These are phyloP conservation scores for Hansenula lynferdii DNA, from an alignment of 1,139 yeast genomes.

Conservation along the genomic window DNA sequence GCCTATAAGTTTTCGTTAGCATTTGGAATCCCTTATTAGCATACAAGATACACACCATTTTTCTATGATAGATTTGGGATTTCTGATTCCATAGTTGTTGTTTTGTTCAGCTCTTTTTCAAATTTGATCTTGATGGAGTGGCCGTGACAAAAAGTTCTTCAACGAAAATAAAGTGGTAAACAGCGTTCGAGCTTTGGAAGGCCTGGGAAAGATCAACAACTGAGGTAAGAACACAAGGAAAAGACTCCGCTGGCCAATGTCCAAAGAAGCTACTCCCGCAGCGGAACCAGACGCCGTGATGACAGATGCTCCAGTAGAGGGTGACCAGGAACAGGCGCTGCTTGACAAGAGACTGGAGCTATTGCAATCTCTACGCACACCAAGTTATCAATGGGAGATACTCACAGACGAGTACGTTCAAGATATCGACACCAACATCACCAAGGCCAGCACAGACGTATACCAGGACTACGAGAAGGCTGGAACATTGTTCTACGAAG, in stretches of 20 bases:
- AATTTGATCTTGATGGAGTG: background rate
- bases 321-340: background rate
- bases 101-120: too few species aligned
- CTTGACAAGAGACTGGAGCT: slow-evolving; percentile 2
- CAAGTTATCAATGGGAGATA: slow-evolving; percentile 10
- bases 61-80: background rate
- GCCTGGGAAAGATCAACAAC: too few species aligned
- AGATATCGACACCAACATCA: slow-evolving; percentile 3
- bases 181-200: too few species aligned
- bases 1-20: slow-evolving; percentile 45
- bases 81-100: too few species aligned
- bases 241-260: background rate
- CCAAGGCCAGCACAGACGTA: background rate
- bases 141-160: background rate
- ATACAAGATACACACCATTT: slow-evolving; percentile 2
- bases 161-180: background rate
- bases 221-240: too few species aligned
- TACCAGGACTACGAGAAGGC: slow-evolving; percentile 1
- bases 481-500: slow-evolving; percentile 16
- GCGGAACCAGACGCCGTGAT: slow-evolving; percentile 7
- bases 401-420: slow-evolving; percentile 6
- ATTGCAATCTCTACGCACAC: slow-evolving; percentile 3
- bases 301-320: slow-evolving; percentile 5
- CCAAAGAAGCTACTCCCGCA: background rate
- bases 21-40: too few species aligned